Base-by-base conservation (phyloP, 2,329 filamentous ascomycete species). In the Arthrinium phaeospermum region DNA sequence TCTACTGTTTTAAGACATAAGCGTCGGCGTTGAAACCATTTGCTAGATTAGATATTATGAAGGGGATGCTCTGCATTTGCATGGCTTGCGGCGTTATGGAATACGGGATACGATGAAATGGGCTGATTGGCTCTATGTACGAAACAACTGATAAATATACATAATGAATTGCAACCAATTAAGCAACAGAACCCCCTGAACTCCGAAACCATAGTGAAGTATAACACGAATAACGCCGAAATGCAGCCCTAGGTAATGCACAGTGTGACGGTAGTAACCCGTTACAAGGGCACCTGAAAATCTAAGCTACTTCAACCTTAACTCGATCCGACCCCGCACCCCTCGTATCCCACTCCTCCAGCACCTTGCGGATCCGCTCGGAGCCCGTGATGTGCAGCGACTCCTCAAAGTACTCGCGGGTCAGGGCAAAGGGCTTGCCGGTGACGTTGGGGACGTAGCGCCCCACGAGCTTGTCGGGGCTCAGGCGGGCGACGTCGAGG, bases 381-480 rank as follows among this genome's bases (percentile, higher is more conserved):
- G 76, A 77, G 24, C 64, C 71, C 16, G 76, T 77, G 67, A 75
- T 76, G 51, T 73, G 57, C 34, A 75, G 70, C 44, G 75, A 75
- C 44, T 76, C 73, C 70, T 80, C 72, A 70, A 80, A 76, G 46
- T 78, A 80, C 14, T 74, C 77, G 46, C 73, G 74, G 41, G 71
- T 74, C 37, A 80, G 74, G 70, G 72, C 72, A 69, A 82, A 82
- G 2, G 81, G 81, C 57, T 74, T 76, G 4, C 75, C 81, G 30
- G 77, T 81, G 16, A 82, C 75, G 71, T 83, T 83, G 10, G 81
- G 81, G 27, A 83, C 77, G 69, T 77, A 83, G 64, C 76, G 79
- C 12, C 78, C 79, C 10, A 81, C 75, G 24, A 83, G 75, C 68
- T 74, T 71, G 12, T 75, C 74, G 8, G 77, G 76, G 14, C 77